Evolutionary conservation across 2,329 filamentous ascomycete genomes (phyloP), one percentile per base, ranked within the genome.

Genomic region (Coleophoma cylindrospora): DNA sequence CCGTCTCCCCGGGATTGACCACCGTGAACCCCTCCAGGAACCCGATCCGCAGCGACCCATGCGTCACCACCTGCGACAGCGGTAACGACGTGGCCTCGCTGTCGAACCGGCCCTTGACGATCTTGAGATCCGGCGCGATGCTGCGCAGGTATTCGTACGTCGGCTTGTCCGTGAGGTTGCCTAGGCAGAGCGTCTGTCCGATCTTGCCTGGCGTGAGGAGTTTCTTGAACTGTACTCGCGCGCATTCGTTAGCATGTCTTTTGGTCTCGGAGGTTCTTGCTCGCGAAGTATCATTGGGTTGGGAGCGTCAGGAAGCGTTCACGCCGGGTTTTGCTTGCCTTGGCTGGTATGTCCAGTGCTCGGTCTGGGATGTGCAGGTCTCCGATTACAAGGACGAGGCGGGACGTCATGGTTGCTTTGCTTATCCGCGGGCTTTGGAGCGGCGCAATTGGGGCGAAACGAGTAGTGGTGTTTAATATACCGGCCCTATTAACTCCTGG

Each of bases 331-430:
- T n/a, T n/a, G n/a, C 57, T 59, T 76, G 91, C 90, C 84, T 95
- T 95, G 69, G 86, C 79, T 52, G 91, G 91, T 64, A 96, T 91
- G 69, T 95, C 91, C 57, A 94, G 84, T 61, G 90, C 91, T 68
- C 91, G 80, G 71, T 96, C 91, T 62, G 91, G 91, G 71, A 96
- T 95, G 74, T 95, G 91, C 49, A 96, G 82, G 74, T 96, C 91
- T 68, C 90, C 90, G 61, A 96, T 89, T 66, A 94, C 89, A 66
- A 96, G 81, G 66, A 95, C 91, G 60, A 96, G 79, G 72, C 92
- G 89, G 57, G 90, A 89, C 75, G 92, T 90, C 76, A 83, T 86
- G 62, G 51, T 56, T 17, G 41, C 41, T 22, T 22, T 43, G 40
- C n/a, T 38, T 14, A 17, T 38, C 15, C 14, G 14, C 8, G 7